These are phyloP conservation scores for Saccharomyces hybrid DNA, from an alignment of 1,139 yeast species.

Conservation along the genomic window DNA sequence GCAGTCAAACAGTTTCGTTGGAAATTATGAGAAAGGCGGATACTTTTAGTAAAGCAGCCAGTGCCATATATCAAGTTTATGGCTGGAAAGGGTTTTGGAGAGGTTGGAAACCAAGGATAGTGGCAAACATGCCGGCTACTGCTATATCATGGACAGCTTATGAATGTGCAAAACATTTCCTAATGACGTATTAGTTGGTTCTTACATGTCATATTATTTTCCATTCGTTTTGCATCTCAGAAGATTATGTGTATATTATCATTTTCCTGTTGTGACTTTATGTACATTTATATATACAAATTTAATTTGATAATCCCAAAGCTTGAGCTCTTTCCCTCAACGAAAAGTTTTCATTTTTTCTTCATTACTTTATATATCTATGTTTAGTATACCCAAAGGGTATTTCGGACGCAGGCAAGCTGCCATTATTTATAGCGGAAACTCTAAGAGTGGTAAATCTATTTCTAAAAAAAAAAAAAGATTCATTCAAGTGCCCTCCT, in stretches of 20 bases:
- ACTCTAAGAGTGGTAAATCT: background rate
- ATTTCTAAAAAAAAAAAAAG: background rate
- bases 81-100: conserved; percentile 69
- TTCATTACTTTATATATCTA: background rate
- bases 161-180: conserved; percentile 74
- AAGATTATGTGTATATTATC: background rate
- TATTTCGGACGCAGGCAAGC: background rate
- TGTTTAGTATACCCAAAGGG: background rate
- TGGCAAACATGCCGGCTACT: conserved; percentile 93
- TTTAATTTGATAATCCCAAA: background rate
- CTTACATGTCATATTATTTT: background rate
- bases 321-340: background rate
- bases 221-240: background rate
- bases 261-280: background rate
- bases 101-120: conserved; percentile 85
- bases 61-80: conserved; percentile 53
- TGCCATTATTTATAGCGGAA: background rate
- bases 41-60: conserved; percentile 67
- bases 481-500: background rate
- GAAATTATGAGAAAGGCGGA: conserved; percentile 49
- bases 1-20: conserved; percentile 34
- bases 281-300: background rate
- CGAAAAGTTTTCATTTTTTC: background rate
- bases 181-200: conserved; percentile 6
- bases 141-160: conserved; percentile 98